phyloP scores from a whole-genome alignment of 306 rosid species.

The Cicer judaicum region DNA sequence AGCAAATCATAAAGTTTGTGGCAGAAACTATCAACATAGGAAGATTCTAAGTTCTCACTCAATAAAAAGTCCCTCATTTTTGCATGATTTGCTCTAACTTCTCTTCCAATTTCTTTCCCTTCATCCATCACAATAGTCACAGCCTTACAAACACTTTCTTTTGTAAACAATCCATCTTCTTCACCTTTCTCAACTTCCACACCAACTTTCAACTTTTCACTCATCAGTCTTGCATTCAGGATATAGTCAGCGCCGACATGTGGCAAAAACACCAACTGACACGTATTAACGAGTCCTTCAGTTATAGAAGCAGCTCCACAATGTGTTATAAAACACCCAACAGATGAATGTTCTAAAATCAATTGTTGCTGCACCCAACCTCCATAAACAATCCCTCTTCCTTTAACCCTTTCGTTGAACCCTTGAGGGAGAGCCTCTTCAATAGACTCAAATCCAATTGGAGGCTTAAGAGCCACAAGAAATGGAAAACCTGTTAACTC shows the following conservation, averaged over 20 bases:
- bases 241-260: no score
- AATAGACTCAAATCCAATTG: conserved; percentile 41
- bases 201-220: no score
- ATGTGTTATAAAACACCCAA: conserved; percentile 62
- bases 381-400: conserved; percentile 46
- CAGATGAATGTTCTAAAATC: conserved; percentile 59
- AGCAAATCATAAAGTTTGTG: conserved; percentile 17
- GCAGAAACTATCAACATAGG: conserved; percentile 30
- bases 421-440: conserved; percentile 49
- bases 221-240: no score
- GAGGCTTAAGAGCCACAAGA: conserved; percentile 9
- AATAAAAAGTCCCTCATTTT: conserved; percentile 45
- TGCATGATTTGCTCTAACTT: conserved; percentile 36
- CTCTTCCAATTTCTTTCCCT: conserved; percentile 37
- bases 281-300: no score
- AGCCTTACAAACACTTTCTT: conserved; percentile 50
- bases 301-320: no score
- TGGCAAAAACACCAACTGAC: no score
- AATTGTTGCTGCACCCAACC: conserved; percentile 72
- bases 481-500: no score
- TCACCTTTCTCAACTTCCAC: conserved; percentile 45
- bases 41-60: not conserved
- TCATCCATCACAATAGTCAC: conserved; percentile 55
- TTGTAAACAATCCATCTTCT: conserved; percentile 55
- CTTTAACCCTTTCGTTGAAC: conserved; percentile 44